Evolutionary conservation across 148 eudicot genomes (phyloP).

Genomic region (Gaultheria prostrata): DNA sequence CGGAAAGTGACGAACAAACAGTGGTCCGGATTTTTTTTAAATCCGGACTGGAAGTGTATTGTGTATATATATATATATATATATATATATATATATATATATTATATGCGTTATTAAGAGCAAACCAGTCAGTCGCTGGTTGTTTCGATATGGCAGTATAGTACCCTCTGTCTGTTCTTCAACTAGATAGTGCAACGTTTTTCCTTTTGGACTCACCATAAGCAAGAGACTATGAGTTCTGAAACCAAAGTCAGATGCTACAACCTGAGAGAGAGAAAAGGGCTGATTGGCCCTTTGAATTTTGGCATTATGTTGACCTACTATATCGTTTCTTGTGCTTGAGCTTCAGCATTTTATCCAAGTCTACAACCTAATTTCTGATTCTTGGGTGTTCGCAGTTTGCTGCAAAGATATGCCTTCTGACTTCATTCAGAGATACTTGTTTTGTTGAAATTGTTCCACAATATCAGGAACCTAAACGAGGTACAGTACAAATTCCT

Average conservation of each 20-base stretch:
- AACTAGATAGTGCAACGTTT: background rate
- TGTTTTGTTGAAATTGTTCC: slow-evolving; percentile 84
- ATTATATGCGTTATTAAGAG: no score
- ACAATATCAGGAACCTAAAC: slow-evolving; percentile 52
- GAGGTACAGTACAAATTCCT: slow-evolving; percentile 42
- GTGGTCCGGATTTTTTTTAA: no score
- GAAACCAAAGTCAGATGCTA: background rate
- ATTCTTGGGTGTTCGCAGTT: slow-evolving; percentile 47
- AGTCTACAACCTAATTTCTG: background rate
- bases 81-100: no score
- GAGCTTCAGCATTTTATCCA: background rate
- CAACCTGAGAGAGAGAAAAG: background rate
- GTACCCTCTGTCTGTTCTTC: background rate
- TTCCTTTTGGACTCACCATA: background rate
- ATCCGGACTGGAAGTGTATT: no score
- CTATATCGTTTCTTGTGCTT: background rate
- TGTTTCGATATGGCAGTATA: no score
- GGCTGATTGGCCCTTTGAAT: background rate
- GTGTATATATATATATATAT: no score
- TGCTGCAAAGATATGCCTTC: slow-evolving; percentile 87
- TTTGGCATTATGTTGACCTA: background rate
- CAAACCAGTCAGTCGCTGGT: no score
- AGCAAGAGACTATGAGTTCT: background rate
- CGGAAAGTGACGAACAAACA: no score
- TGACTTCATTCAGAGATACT: slow-evolving; percentile 90